A percentile compares a stretch with the other conserved stretches of the same genome.
Evolutionary conservation across 2,329 filamentous ascomycete species (phyloP).

Genomic region (Lachnellula arida): DNA sequence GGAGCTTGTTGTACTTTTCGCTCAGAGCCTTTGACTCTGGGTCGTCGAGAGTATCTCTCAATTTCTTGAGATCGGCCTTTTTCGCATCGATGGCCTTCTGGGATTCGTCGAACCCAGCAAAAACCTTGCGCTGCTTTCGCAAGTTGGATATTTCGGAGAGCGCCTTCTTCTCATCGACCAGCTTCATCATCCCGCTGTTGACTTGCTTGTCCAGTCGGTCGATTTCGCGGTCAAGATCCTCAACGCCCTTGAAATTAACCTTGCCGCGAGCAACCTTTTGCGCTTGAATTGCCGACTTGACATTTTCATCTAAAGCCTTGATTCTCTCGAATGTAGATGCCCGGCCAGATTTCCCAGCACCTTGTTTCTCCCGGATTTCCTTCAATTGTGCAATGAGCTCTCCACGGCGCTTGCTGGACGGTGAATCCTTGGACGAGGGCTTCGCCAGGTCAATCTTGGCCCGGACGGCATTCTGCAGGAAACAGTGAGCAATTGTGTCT

Average conservation of each 20-base stretch:
- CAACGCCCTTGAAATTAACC: conserved; percentile 77
- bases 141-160: conserved; percentile 76
- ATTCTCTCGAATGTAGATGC: conserved; percentile 79
- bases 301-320: conserved; percentile 83
- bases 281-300: conserved; percentile 79
- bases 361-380: conserved; percentile 82
- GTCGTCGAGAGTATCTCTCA: conserved; percentile 86
- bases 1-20: conserved; percentile 79
- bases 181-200: conserved; percentile 83
- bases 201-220: conserved; percentile 77
- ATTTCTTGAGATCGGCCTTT: conserved; percentile 80
- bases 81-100: conserved; percentile 88
- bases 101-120: conserved; percentile 74
- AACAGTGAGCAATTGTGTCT: conserved; percentile 13
- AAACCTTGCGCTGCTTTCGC: conserved; percentile 87
- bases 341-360: conserved; percentile 78
- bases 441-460: conserved; percentile 80
- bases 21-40: conserved; percentile 84
- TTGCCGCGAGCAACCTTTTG: conserved; percentile 81
- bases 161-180: conserved; percentile 96
- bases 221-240: conserved; percentile 85
- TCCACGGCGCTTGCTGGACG: conserved; percentile 74
- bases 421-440: conserved; percentile 77
- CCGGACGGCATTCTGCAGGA: conserved; percentile 73
- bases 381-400: conserved; percentile 80